Conservation (phyloP, 352 stramenopile genomes). For the Thraustochytrium aureum region DNA sequence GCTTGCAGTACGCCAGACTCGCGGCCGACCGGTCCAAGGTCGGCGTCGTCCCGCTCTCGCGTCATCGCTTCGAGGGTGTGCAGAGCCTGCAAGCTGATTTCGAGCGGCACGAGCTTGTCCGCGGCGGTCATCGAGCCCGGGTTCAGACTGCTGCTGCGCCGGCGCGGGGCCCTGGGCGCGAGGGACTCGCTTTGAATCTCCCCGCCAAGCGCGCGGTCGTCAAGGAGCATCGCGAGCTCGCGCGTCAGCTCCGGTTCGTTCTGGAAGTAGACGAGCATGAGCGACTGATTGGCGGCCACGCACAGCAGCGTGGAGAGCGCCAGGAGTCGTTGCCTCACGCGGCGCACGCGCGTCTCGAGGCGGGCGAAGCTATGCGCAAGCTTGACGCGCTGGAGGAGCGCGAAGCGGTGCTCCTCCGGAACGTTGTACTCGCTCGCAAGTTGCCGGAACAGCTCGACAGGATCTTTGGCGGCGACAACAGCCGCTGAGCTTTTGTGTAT, state of each 20-base stretch:
- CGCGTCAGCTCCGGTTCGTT: conserved; percentile 45
- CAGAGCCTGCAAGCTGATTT: conserved; percentile 13
- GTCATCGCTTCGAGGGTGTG: neutral
- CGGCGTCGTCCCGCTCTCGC: neutral
- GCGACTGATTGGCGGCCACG: neutral
- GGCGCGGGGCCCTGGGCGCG: too few species aligned
- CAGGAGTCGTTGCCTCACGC: conserved; percentile 11
- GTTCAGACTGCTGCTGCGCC: neutral
- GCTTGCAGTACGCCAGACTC: conserved; percentile 35
- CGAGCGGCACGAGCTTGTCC: neutral
- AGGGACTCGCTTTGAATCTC: too few species aligned
- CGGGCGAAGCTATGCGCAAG: neutral
- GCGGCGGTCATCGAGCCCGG: neutral
- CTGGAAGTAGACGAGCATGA: conserved; percentile 24
- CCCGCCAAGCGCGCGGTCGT: too few species aligned
- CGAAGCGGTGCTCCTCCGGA: conserved; percentile 17
- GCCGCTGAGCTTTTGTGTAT: neutral
- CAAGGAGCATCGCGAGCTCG: conserved; percentile 21
- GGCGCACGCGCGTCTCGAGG: neutral
- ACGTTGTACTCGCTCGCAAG: neutral
- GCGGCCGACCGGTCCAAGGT: neutral
- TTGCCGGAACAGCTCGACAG: neutral
- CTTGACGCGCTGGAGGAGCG: conserved; percentile 22
- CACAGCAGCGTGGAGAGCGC: conserved; percentile 20
- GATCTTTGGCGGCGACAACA: neutral